A percentile compares a stretch with the other conserved stretches of the same genome.
phyloP scores from a whole-genome alignment of 805 yeast genomes.

The Sugiyamaella americana region DNA sequence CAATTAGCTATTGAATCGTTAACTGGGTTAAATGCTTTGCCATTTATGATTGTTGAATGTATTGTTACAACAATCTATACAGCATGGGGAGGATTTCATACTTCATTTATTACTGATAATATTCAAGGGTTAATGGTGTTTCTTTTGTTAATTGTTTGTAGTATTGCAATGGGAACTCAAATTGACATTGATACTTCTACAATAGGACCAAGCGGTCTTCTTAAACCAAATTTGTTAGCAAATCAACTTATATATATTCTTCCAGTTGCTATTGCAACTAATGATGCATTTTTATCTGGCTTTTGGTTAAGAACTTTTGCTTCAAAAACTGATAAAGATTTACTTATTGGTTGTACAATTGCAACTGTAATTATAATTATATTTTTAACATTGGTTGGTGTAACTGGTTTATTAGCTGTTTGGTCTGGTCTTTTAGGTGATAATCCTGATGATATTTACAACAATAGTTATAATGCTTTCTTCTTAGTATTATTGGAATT shows the following conservation, averaged over 20 bases:
- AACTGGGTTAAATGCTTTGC: slow-evolving; percentile 73
- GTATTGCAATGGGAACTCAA: slow-evolving; percentile 72
- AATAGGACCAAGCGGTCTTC: slow-evolving; percentile 59
- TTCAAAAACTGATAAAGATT: slow-evolving; percentile 66
- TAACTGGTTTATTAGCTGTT: slow-evolving; percentile 81
- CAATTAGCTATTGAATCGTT: slow-evolving; percentile 68
- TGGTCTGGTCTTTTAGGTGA: slow-evolving; percentile 63
- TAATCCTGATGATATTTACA: slow-evolving; percentile 31
- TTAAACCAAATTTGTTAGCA: slow-evolving; percentile 64
- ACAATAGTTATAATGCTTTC: slow-evolving; percentile 61
- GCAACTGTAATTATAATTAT: slow-evolving; percentile 63
- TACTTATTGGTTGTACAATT: slow-evolving; percentile 65
- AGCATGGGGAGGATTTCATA: slow-evolving; percentile 80
- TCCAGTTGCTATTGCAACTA: slow-evolving; percentile 80
- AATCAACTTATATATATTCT: slow-evolving; percentile 87
- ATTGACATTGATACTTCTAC: slow-evolving; percentile 52
- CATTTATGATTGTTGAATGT: slow-evolving; percentile 79
- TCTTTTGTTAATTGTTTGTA: slow-evolving; percentile 59
- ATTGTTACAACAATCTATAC: slow-evolving; percentile 84
- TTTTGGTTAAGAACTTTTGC: slow-evolving; percentile 96
- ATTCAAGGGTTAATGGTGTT: slow-evolving; percentile 74
- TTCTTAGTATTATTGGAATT: slow-evolving; percentile 62
- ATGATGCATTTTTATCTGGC: slow-evolving; percentile 84
- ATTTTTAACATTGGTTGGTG: slow-evolving; percentile 67
- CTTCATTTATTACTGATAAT: slow-evolving; percentile 82